Evolutionary conservation across 179 eudicot genomes (phyloP), one percentile per base, ranked within the genome.

Genomic region (Corrigiola litoralis): DNA sequence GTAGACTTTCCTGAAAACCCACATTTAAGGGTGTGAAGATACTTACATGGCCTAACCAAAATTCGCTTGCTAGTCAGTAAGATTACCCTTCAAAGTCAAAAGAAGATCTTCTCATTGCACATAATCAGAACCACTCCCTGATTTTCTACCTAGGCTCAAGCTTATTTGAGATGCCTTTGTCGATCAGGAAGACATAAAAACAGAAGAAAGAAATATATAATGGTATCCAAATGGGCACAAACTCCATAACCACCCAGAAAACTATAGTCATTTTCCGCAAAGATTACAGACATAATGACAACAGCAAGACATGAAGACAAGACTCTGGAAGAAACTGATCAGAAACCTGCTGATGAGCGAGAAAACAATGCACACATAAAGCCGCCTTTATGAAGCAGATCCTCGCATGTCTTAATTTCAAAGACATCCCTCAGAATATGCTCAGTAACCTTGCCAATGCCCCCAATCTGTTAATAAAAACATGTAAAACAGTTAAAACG

Each of bases 381-480:
- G 71, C 82, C 75, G 69, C 97, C 76, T 78, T 90, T 90, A 68
- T 86, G 83, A 74, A 90, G 79, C 82, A 87, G 80, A 54, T 87
- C 95, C 72, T 85, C 87, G 67, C 98, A 92, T 52, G 98, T 87
- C 38, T 74, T 65, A 69, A 92, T 81, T 73, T 82, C 94, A 72
- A 90, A 74, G 14, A 80, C 97, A 51, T 79, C 92, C 84, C 77
- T 87, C 59, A 92, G 63, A 60, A 90, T 72, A 69, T 82, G 81
- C 68, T 92, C 98, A n/a, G 98, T 90, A 51, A 92, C 98, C 80
- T 90, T 90, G 71, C 97, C 98, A 71, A 92, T 92, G 32, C 98
- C 98, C 23, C 98, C 95, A 68, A 92, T 86, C 98, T 92, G 83
- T 63, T 70, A 41, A 67, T 7, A 56, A 46, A 42, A 21, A n/a